Percentiles rank a stretch among this genome's conserved stretches.
Evolutionary conservation across 257 asterid genomes (phyloP).

Genomic region (Fraxinus excelsior): DNA sequence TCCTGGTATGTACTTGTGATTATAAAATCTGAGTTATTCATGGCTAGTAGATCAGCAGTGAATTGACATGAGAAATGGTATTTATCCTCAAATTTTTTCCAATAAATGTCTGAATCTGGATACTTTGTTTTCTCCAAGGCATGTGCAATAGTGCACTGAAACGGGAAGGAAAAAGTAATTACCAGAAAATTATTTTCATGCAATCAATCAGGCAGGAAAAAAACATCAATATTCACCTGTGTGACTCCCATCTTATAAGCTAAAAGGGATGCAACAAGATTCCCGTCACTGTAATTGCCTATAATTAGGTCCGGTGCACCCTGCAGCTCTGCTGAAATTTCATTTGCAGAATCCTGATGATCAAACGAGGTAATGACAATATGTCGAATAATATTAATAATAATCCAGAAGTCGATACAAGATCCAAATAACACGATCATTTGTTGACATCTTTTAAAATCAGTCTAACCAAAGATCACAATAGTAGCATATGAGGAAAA

Average conservation of each 20-base stretch:
- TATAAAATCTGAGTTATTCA: conserved; percentile 92
- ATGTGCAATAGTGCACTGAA: conserved; percentile 97
- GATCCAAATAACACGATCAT: not conserved
- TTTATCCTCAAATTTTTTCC: conserved; percentile 86
- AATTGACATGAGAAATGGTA: conserved; percentile 96
- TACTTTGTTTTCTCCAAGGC: conserved; percentile 98
- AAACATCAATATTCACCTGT: conserved; percentile 51
- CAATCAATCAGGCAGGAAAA: conserved; percentile 11
- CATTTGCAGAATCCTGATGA: conserved; percentile 72
- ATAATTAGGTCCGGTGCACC: conserved; percentile 80
- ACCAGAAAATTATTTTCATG: conserved; percentile 10
- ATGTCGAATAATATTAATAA: not conserved
- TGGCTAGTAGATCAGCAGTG: conserved; percentile 95
- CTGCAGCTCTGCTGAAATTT: conserved; percentile 93
- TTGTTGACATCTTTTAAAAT: not conserved
- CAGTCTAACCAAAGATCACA: not conserved
- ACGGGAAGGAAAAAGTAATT: not conserved
- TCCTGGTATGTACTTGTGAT: conserved; percentile 98
- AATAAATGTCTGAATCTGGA: conserved; percentile 95
- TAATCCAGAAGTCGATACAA: not conserved
- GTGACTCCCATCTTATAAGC: conserved; percentile 90
- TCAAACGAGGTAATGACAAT: conserved; percentile 7
- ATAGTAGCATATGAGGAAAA: not conserved
- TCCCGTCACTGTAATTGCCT: conserved; percentile 99
- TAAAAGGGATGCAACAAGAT: conserved; percentile 90